Evolutionary conservation across 108 stramenopile species (phyloP), one percentile per base, ranked within the genome.

Genomic region (Cyclotella sp.): DNA sequence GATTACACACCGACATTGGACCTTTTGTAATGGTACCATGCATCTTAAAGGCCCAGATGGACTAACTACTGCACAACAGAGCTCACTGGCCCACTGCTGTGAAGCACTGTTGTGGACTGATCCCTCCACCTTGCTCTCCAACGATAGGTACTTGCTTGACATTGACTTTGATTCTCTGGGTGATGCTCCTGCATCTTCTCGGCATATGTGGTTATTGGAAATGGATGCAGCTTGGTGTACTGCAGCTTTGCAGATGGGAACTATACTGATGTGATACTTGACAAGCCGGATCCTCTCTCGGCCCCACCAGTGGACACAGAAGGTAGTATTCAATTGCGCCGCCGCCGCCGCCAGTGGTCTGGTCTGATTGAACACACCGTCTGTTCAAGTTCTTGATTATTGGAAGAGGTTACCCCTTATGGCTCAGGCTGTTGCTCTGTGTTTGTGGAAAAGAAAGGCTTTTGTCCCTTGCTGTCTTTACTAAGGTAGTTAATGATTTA

Each of bases 341-440:
- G 53, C n/a, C 10, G 53, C 7, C 53, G 53, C 53, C 53, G 53
- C 53, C 53, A 19, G 16, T 19, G 53, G 53, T 54, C 53, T 11
- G 53, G 53, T 54, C 7, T 54, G 21, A 54, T 54, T 54, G 53
- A 54, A 54, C n/a, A 54, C 53, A 54, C 18, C n/a, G 53, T 7
- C 21, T 10, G 7, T 54, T n/a, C 10, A 54, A 18, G 16, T 54
- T n/a, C 53, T 19, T 7, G 53, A 54, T n/a, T 19, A 19, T 7
- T 18, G 18, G 53, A 54, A n/a, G 53, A 54, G 53, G 53, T 54
- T 12, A 54, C 53, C 53, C 53, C 53, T 54, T 54, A 54, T 54
- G 53, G 53, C 53, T 19, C 53, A 54, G 53, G 53, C 53, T 54
- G 53, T 54, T 54, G 53, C 53, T 54, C 53, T 54, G 53, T 19